Base-by-base conservation (phyloP, 2,329 filamentous ascomycete species). In the Zelopaecilomyces penicillatus region DNA sequence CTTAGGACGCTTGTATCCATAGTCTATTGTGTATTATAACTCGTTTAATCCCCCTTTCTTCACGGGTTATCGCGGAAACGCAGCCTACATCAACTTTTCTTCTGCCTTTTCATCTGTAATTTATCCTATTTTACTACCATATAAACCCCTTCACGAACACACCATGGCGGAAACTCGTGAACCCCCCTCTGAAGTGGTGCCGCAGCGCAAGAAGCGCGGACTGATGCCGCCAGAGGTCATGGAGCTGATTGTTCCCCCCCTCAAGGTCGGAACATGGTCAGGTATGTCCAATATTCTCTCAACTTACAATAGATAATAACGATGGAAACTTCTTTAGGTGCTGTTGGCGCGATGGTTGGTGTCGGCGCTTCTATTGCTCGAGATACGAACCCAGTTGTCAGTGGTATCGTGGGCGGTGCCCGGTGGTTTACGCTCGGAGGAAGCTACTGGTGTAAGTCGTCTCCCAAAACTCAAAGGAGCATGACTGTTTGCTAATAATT, bases 381-480 rank as follows among this genome's bases (percentile, higher is more conserved):
- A 46, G 83, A 83, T 12, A 73, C 70, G 26, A 78, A 76, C 10
- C 82, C 86, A 4, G 73, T 80, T 3, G 65, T 91, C 5, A 91
- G 88, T 65, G 83, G 87, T 0, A 54, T 83, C 9, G 75, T 82
- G 33, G 82, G 83, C 26, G 85, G 87, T 12, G 70, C 87, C 35
- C 88, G 95, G 66, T 95, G 87, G 78, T 87, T 87, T 63, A 74
- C 78, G 36, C 74, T 94, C 34, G 87, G 87, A 32, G 79, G 76
- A 39, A 85, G 79, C 11, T 96, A 83, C 60, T 91, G 82, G 74
- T 82, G 84, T 82, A 70, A 57, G 78, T 65, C 36, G 1, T 26
- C 27, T 31, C 32, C 42, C 28, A 28, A 47, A 26, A 37, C 29
- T 1, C 30, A 28, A 19, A 35, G 9, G 4, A 33, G 31, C 19